Conservation (phyloP, 2,329 filamentous ascomycete species). For the Colletotrichum liriopes region DNA sequence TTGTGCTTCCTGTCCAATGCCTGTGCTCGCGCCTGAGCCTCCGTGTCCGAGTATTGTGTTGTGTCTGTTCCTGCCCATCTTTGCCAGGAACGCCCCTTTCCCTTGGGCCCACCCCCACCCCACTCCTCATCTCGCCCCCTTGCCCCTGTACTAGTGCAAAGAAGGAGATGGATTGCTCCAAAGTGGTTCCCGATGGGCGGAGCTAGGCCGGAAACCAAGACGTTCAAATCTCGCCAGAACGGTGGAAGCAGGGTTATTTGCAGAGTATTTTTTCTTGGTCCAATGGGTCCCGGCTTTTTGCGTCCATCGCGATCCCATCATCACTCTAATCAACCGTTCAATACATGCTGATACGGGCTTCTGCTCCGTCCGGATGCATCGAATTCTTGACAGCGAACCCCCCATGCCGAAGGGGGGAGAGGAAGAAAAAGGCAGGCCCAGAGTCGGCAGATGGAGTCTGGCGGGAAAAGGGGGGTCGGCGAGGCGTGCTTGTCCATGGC, state of each 20-base stretch:
- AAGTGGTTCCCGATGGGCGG: slow-evolving; percentile 39
- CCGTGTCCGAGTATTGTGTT: background rate
- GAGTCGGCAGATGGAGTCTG: slow-evolving; percentile 20
- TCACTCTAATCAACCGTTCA: slow-evolving; percentile 17
- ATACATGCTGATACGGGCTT: slow-evolving; percentile 3
- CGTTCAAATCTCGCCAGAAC: slow-evolving; percentile 48
- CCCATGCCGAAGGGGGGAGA: background rate
- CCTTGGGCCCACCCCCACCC: background rate
- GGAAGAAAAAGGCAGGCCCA: slow-evolving; percentile 4
- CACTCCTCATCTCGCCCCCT: slow-evolving; percentile 38
- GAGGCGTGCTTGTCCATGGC: slow-evolving; percentile 15
- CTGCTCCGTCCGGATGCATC: background rate
- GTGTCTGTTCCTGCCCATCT: slow-evolving; percentile 3
- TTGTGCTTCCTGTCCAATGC: background rate
- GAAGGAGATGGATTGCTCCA: slow-evolving; percentile 36
- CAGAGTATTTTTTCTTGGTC: slow-evolving; percentile 30
- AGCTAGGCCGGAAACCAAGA: slow-evolving; percentile 46
- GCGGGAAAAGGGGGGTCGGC: slow-evolving; percentile 12
- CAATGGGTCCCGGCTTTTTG: slow-evolving; percentile 16
- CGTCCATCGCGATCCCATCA: slow-evolving; percentile 19
- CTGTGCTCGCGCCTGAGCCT: background rate
- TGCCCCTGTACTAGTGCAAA: slow-evolving; percentile 38
- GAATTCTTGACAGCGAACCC: slow-evolving; percentile 3
- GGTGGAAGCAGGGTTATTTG: slow-evolving; percentile 36
- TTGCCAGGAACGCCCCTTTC: slow-evolving; percentile 7